phyloP scores from a whole-genome alignment of 108 stramenopile species.

The Skeletonema marinoi region DNA sequence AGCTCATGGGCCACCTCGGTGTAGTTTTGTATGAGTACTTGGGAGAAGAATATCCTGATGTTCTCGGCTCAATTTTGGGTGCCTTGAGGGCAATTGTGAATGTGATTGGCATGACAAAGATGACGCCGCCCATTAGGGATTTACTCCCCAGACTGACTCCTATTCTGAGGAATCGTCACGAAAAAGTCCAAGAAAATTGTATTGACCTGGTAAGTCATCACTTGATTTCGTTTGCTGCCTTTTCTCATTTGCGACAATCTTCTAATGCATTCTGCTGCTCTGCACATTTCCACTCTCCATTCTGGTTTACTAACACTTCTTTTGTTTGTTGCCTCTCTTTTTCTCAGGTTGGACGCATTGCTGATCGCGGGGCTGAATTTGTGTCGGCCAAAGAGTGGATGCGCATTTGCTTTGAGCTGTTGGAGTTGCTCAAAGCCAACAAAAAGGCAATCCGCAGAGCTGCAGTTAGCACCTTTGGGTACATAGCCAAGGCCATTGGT shows the following conservation, averaged over 20 bases:
- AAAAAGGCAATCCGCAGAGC: conserved; percentile 98
- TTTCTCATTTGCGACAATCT: conserved; percentile 1
- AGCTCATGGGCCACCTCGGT: conserved; percentile 98
- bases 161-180: conserved; percentile 97
- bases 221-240: conserved; percentile 5
- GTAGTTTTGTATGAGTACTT: conserved; percentile 99
- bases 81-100: conserved; percentile 97
- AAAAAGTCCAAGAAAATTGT: conserved; percentile 98
- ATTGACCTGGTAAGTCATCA: conserved; percentile 83
- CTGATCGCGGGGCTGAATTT: conserved; percentile 96
- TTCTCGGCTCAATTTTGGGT: conserved; percentile 94
- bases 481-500: conserved; percentile 99
- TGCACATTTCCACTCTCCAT: conserved; percentile 12
- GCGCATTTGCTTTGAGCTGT: conserved; percentile 99
- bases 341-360: conserved; percentile 92
- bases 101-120: conserved; percentile 98
- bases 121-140: conserved; percentile 98
- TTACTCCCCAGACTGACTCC: conserved; percentile 97
- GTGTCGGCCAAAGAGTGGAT: conserved; percentile 99
- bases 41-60: conserved; percentile 98
- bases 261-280: conserved; percentile 13
- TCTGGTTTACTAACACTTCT: conserved; percentile 53
- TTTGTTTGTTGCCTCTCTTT: conserved; percentile 13
- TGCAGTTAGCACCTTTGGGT: conserved; percentile 98
- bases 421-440: conserved; percentile 98